These are phyloP conservation scores for Suhomyces canberraensis DNA, from an alignment of 805 yeast genomes.

Conservation along the genomic window DNA sequence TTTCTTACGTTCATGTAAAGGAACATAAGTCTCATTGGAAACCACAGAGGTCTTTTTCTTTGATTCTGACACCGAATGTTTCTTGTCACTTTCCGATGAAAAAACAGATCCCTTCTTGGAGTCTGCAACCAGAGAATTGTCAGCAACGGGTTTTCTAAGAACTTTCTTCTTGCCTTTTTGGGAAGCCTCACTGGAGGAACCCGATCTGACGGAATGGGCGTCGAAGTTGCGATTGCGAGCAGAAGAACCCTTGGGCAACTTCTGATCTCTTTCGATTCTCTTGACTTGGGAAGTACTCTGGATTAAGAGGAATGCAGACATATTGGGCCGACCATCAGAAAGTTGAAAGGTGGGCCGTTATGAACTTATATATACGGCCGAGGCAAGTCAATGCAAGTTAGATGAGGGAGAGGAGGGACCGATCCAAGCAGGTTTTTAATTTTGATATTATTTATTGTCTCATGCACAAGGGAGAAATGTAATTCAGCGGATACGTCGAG, in stretches of 20 bases:
- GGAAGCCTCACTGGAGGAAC: not conserved
- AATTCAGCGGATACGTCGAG: too few species aligned
- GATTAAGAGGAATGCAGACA: conserved; percentile 11
- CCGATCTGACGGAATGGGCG: conserved; percentile 2
- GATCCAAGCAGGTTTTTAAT: too few species aligned
- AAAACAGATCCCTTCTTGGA: not conserved
- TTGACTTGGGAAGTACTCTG: conserved; percentile 4
- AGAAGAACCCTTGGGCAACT: not conserved
- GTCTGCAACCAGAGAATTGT: too few species aligned
- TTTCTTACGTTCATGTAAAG: conserved; percentile 8
- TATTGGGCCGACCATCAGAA: not conserved
- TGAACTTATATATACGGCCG: not conserved
- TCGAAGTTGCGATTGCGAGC: not conserved
- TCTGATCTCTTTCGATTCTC: conserved; percentile 7
- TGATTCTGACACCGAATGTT: not conserved
- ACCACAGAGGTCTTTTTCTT: not conserved
- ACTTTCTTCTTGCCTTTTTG: too few species aligned
- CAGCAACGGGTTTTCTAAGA: not conserved
- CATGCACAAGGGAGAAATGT: too few species aligned
- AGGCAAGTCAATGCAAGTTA: too few species aligned
- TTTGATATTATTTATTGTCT: too few species aligned
- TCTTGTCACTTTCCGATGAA: not conserved
- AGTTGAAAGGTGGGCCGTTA: not conserved
- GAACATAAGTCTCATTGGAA: conserved; percentile 4
- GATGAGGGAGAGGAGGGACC: too few species aligned